Evolutionary conservation across 208 protist species (phyloP), one percentile per base, ranked within the genome.

Genomic region (Jaenimonas drosophilae): DNA sequence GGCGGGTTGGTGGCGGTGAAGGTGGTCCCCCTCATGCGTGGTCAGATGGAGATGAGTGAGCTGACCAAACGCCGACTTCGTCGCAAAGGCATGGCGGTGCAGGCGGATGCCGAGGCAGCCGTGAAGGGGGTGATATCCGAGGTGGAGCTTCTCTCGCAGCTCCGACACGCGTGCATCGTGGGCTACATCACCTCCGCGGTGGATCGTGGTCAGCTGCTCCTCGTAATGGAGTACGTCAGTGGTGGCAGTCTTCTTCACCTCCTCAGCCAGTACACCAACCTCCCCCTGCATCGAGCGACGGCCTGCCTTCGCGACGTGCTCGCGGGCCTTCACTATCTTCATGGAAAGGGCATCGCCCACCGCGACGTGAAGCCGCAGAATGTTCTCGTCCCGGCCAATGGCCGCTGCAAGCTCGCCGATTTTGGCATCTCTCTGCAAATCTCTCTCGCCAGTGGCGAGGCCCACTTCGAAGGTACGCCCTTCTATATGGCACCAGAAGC

Each of bases 111-210:
- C 2, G 53, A 54, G 27, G 51, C 66, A 26, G 51, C 58, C 26
- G 38, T 76, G 43, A 54, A 78, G 39, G 39, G 9, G 25, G 31
- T 84, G 28, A 72, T 83, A 4, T 65, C 67, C 51, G 78, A 91
- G 54, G 75, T 91, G 14, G 63, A 71, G 58, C 60, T 82, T 44
- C 70, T 91, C 6, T 69, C 67, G 29, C 58, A 54, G 41, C 61
- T 88, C 37, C 77, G 78, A 72, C 16, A 91, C 61, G 53, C 96
- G 90, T 42, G 97, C 96, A 70, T 99, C 97, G 47, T 88, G 59
- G 47, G 88, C 64, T 67, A 99, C 98, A 29, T 72, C 79, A 51
- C 71, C 68, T 61, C 70, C 58, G 54, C 83, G 63, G 39, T 85
- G 47, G 41, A 72, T 48, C 49, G 74, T 52, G 46, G 70, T 52